Conservation (phyloP, 2,329 filamentous ascomycete genomes). For the Samsoniella hepiali region DNA sequence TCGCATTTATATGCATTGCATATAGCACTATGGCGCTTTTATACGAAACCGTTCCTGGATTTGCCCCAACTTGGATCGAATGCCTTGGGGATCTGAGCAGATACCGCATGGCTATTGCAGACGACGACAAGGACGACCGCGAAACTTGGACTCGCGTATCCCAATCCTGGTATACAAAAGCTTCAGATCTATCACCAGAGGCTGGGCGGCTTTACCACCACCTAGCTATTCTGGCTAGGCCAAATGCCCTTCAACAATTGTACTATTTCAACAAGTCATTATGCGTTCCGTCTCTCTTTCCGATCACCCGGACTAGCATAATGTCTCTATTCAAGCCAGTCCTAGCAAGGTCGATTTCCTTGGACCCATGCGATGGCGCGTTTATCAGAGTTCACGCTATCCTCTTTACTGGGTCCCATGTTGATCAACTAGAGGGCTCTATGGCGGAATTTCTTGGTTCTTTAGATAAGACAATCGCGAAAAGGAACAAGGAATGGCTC, state of each 20-base stretch:
- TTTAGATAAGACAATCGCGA: conserved; percentile 56
- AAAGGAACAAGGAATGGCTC: conserved; percentile 49
- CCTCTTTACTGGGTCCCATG: conserved; percentile 53
- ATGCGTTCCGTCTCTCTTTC: conserved; percentile 64
- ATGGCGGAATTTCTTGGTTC: conserved; percentile 48
- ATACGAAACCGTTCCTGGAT: conserved; percentile 78
- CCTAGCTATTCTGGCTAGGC: conserved; percentile 73
- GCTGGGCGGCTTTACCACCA: no score
- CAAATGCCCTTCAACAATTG: conserved; percentile 66
- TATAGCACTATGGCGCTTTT: conserved; percentile 88
- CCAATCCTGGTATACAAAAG: conserved; percentile 78
- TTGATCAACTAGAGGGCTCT: conserved; percentile 44
- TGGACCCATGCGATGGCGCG: conserved; percentile 47
- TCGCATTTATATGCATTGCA: conserved; percentile 82
- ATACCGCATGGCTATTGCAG: conserved; percentile 87
- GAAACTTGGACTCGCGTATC: conserved; percentile 81
- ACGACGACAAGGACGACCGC: conserved; percentile 69
- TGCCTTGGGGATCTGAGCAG: conserved; percentile 82
- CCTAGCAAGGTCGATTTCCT: conserved; percentile 36
- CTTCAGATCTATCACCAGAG: no score
- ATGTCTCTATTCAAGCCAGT: conserved; percentile 65
- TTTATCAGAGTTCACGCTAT: conserved; percentile 65
- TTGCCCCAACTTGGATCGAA: conserved; percentile 90
- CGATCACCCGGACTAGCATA: conserved; percentile 65
- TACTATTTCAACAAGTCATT: conserved; percentile 71